Conservation (phyloP, 495 filamentous ascomycete species). For the Aspergillus hancockii region DNA sequence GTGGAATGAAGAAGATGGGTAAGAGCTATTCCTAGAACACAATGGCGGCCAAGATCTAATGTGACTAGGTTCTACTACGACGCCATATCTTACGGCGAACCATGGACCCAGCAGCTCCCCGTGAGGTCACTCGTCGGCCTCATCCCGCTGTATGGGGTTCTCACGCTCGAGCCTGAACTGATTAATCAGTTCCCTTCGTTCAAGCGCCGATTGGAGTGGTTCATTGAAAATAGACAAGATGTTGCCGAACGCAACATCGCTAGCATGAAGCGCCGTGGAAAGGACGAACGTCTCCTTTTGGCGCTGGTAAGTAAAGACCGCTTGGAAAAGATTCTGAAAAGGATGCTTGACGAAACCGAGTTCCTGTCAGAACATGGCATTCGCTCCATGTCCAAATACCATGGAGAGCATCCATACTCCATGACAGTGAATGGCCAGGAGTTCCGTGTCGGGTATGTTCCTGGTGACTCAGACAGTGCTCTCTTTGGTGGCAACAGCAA, state of each 20-base stretch:
- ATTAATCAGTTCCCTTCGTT: slow-evolving; percentile 92
- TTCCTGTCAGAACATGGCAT: slow-evolving; percentile 91
- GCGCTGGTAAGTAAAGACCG: slow-evolving; percentile 88
- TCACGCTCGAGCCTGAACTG: slow-evolving; percentile 89
- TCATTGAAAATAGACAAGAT: slow-evolving; percentile 80
- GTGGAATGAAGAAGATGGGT: slow-evolving; percentile 91
- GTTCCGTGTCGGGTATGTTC: slow-evolving; percentile 86
- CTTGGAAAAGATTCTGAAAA: slow-evolving; percentile 77
- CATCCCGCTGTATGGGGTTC: slow-evolving; percentile 88
- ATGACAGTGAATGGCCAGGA: slow-evolving; percentile 95
- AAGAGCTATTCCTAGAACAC: slow-evolving; percentile 13
- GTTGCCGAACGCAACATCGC: slow-evolving; percentile 90
- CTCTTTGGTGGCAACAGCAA: slow-evolving; percentile 98
- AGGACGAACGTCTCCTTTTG: slow-evolving; percentile 81
- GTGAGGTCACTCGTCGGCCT: slow-evolving; percentile 89
- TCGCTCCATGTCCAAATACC: slow-evolving; percentile 88
- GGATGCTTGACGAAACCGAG: slow-evolving; percentile 93
- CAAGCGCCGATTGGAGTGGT: slow-evolving; percentile 91
- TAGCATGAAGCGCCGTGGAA: slow-evolving; percentile 83
- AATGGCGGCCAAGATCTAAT: slow-evolving; percentile 9
- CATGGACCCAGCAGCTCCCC: slow-evolving; percentile 88
- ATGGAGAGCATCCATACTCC: slow-evolving; percentile 84
- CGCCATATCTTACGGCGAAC: slow-evolving; percentile 92
- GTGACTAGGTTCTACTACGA: slow-evolving; percentile 84
- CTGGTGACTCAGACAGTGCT: slow-evolving; percentile 90